A percentile compares a stretch with the other conserved stretches of the same genome.
Conservation (phyloP, 1,139 yeast genomes). For the Diutina ranongensis region DNA sequence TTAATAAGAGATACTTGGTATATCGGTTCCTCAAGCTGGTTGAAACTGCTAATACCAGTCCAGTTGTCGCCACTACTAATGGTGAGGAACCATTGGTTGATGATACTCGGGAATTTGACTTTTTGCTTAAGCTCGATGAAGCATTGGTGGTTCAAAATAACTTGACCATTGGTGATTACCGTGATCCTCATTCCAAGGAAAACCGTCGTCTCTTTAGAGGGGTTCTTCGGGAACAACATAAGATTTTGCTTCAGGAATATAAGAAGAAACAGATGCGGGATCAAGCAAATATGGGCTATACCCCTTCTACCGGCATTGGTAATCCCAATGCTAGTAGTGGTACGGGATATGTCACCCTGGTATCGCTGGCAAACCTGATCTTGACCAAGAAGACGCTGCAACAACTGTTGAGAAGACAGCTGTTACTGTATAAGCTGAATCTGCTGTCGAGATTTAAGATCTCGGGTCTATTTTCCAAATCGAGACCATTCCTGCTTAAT, state of each 20-base stretch:
- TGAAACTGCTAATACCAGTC: conserved; percentile 10
- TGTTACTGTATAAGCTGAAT: conserved; percentile 27
- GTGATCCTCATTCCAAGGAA: background rate
- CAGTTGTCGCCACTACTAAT: conserved; percentile 19
- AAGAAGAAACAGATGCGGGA: conserved; percentile 18
- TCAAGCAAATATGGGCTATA: background rate
- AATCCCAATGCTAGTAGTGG: no score
- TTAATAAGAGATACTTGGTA: conserved; percentile 32
- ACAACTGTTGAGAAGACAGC: conserved; percentile 25
- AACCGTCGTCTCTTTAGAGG: conserved; percentile 14
- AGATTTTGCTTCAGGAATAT: conserved; percentile 22
- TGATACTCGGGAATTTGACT: conserved; percentile 35
- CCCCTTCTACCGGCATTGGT: background rate
- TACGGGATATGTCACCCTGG: background rate
- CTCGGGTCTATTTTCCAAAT: conserved; percentile 30
- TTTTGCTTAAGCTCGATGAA: conserved; percentile 32
- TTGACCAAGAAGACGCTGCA: conserved; percentile 7
- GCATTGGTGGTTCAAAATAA: conserved; percentile 15
- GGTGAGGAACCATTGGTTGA: conserved; percentile 19
- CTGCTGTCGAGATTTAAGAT: conserved; percentile 31
- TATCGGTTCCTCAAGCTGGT: conserved; percentile 32
- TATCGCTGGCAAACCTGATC: background rate
- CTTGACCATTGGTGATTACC: background rate
- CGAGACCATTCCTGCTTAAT: conserved; percentile 22
- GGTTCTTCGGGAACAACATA: conserved; percentile 25